phyloP scores from a whole-genome alignment of 768 basidiomycete species.

The Boletellus ananas region DNA sequence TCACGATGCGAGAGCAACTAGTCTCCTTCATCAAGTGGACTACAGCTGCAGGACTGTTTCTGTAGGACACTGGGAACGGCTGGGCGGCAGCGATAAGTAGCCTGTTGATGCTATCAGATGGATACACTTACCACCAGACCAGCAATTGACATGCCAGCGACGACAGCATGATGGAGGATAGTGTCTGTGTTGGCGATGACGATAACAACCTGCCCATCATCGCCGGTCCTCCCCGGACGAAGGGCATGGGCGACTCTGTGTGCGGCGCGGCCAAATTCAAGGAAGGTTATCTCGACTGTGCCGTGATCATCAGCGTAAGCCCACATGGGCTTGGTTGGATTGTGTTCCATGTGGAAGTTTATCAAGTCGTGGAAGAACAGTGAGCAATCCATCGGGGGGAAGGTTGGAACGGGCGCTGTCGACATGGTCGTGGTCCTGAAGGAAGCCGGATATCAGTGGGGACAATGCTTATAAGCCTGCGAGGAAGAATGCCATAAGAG shows the following conservation, averaged over 20 bases:
- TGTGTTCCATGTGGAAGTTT: slow-evolving; percentile 20
- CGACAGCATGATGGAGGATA: slow-evolving; percentile 26
- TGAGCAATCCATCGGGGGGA: no score
- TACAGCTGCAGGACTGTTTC: slow-evolving; percentile 19
- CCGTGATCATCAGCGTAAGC: slow-evolving; percentile 17
- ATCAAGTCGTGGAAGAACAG: slow-evolving; percentile 20
- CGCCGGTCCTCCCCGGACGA: no score
- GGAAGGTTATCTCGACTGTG: slow-evolving; percentile 14
- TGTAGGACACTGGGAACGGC: slow-evolving; percentile 24
- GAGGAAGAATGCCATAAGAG: no score
- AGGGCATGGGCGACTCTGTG: slow-evolving; percentile 30
- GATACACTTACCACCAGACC: not conserved
- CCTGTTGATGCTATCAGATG: no score
- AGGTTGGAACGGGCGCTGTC: no score
- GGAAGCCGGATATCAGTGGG: no score
- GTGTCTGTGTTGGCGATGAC: slow-evolving; percentile 32
- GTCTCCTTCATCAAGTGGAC: slow-evolving; percentile 19
- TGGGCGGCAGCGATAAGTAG: slow-evolving; percentile 14
- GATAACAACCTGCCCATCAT: slow-evolving; percentile 28
- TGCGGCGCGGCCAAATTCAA: slow-evolving; percentile 29
- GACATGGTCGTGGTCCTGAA: no score
- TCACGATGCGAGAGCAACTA: slow-evolving; percentile 17
- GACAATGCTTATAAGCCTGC: no score
- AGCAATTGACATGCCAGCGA: slow-evolving; percentile 18
- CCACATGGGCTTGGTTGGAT: slow-evolving; percentile 10